Conservation (phyloP, 2,329 filamentous ascomycete genomes). For the Didymella keratinophila region DNA sequence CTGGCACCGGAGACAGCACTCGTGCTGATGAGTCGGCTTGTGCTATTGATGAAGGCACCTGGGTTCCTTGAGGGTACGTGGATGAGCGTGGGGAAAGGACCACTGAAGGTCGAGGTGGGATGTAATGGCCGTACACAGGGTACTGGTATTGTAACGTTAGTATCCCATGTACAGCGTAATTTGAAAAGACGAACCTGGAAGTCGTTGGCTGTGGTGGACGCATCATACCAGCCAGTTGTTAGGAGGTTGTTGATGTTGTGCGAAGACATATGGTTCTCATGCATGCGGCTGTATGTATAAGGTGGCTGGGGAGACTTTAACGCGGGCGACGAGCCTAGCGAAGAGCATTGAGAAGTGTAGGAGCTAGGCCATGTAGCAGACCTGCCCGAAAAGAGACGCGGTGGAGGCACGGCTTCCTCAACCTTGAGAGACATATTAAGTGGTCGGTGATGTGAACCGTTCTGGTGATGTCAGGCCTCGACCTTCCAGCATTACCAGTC, state of each 20-base stretch:
- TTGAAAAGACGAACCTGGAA: constrained; percentile 14
- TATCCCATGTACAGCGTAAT: not conserved
- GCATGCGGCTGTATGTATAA: constrained; percentile 39
- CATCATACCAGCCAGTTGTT: constrained; percentile 42
- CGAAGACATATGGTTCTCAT: constrained; percentile 38
- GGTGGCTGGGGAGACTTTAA: constrained; percentile 46
- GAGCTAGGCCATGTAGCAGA: constrained; percentile 40
- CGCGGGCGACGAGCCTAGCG: constrained; percentile 38
- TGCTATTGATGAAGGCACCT: constrained; percentile 28
- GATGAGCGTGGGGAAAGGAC: constrained; percentile 32
- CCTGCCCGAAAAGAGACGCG: constrained; percentile 42
- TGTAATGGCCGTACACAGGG: constrained; percentile 43
- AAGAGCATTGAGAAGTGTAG: constrained; percentile 37
- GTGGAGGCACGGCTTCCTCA: constrained; percentile 47
- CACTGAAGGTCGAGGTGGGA: constrained; percentile 43
- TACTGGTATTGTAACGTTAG: constrained; percentile 23
- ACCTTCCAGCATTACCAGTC: constrained; percentile 23
- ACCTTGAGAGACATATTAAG: constrained; percentile 45
- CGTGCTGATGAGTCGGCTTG: constrained; percentile 33
- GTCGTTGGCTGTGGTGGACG: constrained; percentile 42
- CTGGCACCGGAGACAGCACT: constrained; percentile 44
- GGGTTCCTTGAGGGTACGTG: constrained; percentile 34
- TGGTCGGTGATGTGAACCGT: constrained; percentile 24
- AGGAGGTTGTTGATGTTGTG: constrained; percentile 36
- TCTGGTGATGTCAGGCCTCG: constrained; percentile 27